These are phyloP conservation scores for Globisporangium middletonii DNA, from an alignment of 352 stramenopile species.

Conservation along the genomic window DNA sequence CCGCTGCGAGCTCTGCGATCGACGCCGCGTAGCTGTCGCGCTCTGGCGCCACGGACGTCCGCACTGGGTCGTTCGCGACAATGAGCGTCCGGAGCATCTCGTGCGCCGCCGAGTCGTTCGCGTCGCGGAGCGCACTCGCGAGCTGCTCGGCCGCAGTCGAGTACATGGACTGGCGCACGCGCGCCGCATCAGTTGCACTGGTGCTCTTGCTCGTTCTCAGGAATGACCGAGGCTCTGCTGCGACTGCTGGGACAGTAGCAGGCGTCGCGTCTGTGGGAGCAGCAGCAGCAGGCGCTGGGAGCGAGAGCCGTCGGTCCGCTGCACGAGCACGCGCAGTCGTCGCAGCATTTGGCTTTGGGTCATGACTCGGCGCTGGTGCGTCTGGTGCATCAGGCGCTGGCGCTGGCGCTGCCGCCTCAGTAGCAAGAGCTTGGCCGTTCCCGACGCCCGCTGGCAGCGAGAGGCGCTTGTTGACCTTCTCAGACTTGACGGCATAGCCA, in stretches of 20 bases:
- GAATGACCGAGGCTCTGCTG: too few species aligned
- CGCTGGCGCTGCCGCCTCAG: not conserved
- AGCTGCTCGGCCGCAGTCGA: not conserved
- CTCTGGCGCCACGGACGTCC: not conserved
- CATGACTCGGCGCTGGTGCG: not conserved
- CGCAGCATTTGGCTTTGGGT: too few species aligned
- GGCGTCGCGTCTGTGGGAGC: too few species aligned
- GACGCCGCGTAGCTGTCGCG: conserved; percentile 7
- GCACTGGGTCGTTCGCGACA: not conserved
- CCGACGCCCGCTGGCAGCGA: not conserved
- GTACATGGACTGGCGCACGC: not conserved
- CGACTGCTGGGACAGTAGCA: too few species aligned
- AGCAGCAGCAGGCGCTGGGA: too few species aligned
- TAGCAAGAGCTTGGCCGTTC: not conserved
- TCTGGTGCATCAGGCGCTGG: not conserved
- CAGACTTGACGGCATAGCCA: not conserved
- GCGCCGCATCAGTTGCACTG: not conserved
- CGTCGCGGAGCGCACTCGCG: not conserved
- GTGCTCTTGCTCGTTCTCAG: not conserved
- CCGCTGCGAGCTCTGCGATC: conserved; percentile 7
- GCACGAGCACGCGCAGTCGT: too few species aligned
- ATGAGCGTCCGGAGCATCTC: conserved; percentile 7
- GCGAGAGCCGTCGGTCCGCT: too few species aligned
- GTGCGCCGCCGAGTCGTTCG: conserved; percentile 1
- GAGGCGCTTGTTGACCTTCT: not conserved